Conservation (phyloP, 257 asterid species). For the Solanum medicagineum region DNA sequence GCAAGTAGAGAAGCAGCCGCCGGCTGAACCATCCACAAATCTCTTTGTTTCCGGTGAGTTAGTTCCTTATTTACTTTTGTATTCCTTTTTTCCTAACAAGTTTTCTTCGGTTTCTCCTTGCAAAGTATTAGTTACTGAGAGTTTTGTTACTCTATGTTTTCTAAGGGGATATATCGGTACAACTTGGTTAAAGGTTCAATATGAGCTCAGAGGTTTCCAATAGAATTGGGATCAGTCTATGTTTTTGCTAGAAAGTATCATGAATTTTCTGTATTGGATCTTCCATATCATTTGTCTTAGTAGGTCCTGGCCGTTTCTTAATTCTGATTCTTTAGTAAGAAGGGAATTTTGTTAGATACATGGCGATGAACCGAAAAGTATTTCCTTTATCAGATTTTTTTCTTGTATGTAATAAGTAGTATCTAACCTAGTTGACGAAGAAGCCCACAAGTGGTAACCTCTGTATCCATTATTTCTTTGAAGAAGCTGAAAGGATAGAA, state of each 20-base stretch:
- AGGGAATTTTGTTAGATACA: background rate
- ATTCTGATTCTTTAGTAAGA: background rate
- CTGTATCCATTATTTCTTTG: no score
- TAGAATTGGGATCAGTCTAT: background rate
- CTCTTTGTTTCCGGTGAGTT: constrained; percentile 67
- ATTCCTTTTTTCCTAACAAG: background rate
- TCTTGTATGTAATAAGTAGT: background rate
- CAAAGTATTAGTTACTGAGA: background rate
- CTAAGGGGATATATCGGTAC: background rate
- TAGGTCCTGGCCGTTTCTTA: background rate
- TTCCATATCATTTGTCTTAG: background rate
- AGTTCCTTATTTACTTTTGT: background rate
- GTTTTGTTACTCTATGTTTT: background rate
- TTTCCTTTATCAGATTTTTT: background rate
- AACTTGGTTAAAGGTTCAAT: background rate
- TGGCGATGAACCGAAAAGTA: background rate
- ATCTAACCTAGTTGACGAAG: background rate
- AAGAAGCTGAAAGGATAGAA: no score
- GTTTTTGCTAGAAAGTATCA: background rate
- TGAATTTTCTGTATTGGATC: background rate
- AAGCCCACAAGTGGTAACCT: no score
- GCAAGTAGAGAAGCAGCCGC: constrained; percentile 45
- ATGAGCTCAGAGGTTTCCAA: background rate
- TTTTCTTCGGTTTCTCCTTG: background rate
- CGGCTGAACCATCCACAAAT: constrained; percentile 72